Evolutionary conservation across 2,329 filamentous ascomycete genomes (phyloP).

Genomic region (Aureobasidium zeae): DNA sequence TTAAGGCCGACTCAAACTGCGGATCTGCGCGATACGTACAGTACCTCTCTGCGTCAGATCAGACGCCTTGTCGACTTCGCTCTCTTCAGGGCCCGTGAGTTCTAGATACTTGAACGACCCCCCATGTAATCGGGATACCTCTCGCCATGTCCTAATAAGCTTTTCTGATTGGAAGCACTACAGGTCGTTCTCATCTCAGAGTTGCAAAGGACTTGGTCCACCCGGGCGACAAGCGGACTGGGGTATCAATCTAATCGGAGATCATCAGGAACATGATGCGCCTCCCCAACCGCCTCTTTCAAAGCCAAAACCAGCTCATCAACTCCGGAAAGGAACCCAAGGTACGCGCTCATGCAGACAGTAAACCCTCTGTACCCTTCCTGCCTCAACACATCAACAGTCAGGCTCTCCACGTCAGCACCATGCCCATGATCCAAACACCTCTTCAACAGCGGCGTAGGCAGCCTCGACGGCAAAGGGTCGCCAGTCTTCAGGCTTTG

Average conservation of each 20-base stretch:
- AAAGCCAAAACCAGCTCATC: slow-evolving; percentile 15
- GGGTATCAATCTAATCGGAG: neutral
- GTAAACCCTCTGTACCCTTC: slow-evolving; percentile 12
- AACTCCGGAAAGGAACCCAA: slow-evolving; percentile 11
- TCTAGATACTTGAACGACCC: too few species aligned
- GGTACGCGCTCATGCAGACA: slow-evolving; percentile 15
- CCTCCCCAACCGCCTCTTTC: slow-evolving; percentile 13
- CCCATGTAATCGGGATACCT: too few species aligned
- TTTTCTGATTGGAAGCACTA: too few species aligned
- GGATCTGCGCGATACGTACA: too few species aligned
- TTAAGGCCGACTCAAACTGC: too few species aligned
- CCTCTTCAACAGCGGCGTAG: slow-evolving; percentile 36
- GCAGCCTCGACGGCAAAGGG: slow-evolving; percentile 41
- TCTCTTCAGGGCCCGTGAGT: too few species aligned
- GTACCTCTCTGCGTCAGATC: too few species aligned
- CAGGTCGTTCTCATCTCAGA: too few species aligned
- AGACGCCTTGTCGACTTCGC: too few species aligned
- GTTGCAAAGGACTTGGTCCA: too few species aligned
- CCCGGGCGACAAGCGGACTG: too few species aligned
- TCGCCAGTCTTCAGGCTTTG: slow-evolving; percentile 41
- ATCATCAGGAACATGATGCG: slow-evolving; percentile 16
- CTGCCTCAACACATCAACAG: slow-evolving; percentile 3
- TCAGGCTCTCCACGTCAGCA: slow-evolving; percentile 4
- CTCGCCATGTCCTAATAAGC: too few species aligned
- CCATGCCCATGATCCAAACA: slow-evolving; percentile 16